Conservation (phyloP, 257 asterid genomes). For the Hygrophila difformis region DNA sequence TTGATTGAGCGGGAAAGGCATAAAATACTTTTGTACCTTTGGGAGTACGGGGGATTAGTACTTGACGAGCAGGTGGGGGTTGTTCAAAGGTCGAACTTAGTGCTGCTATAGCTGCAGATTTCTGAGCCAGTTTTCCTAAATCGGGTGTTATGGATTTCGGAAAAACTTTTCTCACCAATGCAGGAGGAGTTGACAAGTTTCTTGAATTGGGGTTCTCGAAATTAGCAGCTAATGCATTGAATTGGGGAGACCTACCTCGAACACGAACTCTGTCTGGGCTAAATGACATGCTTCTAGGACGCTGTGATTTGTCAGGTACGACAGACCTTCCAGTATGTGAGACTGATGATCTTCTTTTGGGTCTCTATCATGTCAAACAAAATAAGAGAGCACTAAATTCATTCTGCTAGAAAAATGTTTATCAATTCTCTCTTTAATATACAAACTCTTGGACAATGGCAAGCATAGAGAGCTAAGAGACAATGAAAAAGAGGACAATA, state of each 20-base stretch:
- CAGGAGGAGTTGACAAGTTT: constrained; percentile 94
- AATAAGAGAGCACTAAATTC: background rate
- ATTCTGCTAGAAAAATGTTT: too few relatives aligned
- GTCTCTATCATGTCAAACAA: constrained; percentile 47
- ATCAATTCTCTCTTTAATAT: too few relatives aligned
- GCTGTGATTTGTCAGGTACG: constrained; percentile 78
- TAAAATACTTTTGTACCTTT: constrained; percentile 71
- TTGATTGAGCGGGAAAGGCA: constrained; percentile 2
- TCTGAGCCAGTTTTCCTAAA: constrained; percentile 38
- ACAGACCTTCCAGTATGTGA: constrained; percentile 78
- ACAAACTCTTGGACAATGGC: too few relatives aligned
- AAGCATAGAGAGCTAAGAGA: background rate
- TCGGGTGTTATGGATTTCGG: constrained; percentile 89
- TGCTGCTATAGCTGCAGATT: constrained; percentile 68
- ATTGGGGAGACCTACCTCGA: constrained; percentile 96
- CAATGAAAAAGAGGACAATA: background rate
- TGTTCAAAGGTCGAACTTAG: constrained; percentile 55
- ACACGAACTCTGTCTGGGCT: constrained; percentile 98
- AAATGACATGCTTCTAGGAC: constrained; percentile 94
- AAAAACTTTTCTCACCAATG: constrained; percentile 66
- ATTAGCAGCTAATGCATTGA: constrained; percentile 85
- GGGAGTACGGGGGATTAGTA: constrained; percentile 52
- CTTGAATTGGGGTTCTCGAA: constrained; percentile 75
- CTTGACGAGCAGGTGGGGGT: constrained; percentile 51
- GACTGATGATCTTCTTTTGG: constrained; percentile 67